Evolutionary conservation across 805 yeast species (phyloP).

Genomic region (Lipomyces oligophaga): DNA sequence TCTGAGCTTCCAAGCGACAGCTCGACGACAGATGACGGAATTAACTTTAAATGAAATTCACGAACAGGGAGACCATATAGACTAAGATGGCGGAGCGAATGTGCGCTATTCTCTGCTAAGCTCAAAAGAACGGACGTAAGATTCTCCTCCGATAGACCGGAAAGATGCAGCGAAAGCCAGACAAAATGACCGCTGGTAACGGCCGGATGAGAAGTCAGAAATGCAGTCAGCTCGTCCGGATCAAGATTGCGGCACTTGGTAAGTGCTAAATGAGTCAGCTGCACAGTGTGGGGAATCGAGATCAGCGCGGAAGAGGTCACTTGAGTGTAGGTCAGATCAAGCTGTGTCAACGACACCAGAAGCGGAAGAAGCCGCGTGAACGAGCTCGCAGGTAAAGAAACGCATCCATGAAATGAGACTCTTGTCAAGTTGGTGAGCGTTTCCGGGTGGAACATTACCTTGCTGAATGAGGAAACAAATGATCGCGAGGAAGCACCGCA

Average conservation of each 20-base stretch:
- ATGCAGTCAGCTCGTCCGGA: slow-evolving; percentile 65
- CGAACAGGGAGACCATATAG: slow-evolving; percentile 63
- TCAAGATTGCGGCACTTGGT: slow-evolving; percentile 37
- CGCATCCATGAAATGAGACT: slow-evolving; percentile 83
- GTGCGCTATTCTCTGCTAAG: slow-evolving; percentile 34
- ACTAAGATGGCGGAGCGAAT: slow-evolving; percentile 49
- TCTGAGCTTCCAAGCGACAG: slow-evolving; percentile 37
- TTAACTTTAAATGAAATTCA: slow-evolving; percentile 36
- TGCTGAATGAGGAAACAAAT: slow-evolving; percentile 58
- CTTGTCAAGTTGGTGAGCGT: slow-evolving; percentile 39
- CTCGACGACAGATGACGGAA: slow-evolving; percentile 33
- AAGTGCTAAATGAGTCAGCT: slow-evolving; percentile 69
- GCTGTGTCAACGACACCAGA: slow-evolving; percentile 53
- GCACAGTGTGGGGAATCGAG: slow-evolving; percentile 53
- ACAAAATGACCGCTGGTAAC: slow-evolving; percentile 39
- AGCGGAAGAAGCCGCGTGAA: slow-evolving; percentile 57
- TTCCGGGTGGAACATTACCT: slow-evolving; percentile 32
- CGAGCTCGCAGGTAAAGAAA: slow-evolving; percentile 60
- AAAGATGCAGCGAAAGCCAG: slow-evolving; percentile 65
- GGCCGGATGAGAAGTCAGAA: slow-evolving; percentile 70
- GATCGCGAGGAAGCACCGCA: slow-evolving; percentile 76
- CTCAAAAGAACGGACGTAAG: slow-evolving; percentile 48
- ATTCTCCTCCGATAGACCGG: slow-evolving; percentile 50
- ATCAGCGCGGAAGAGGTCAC: slow-evolving; percentile 60
- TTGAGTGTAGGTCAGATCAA: slow-evolving; percentile 80